phyloP scores from a whole-genome alignment of 2,329 filamentous ascomycete species.

The Gaeumannomyces tritici region DNA sequence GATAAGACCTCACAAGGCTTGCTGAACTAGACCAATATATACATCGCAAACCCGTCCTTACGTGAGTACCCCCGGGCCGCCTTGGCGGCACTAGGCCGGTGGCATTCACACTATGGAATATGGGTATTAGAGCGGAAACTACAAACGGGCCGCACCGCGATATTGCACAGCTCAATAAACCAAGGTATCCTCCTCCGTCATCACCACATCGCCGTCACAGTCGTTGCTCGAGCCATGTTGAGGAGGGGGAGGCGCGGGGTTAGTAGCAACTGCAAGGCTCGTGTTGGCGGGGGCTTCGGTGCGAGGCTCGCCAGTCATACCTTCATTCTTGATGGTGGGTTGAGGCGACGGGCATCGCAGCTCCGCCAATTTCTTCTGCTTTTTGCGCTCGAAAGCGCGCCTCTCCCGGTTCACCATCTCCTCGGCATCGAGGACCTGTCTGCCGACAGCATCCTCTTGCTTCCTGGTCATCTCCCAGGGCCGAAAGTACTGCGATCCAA shows the following conservation, averaged over 20 bases:
- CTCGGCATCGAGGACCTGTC: conserved; percentile 60
- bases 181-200: conserved; percentile 82
- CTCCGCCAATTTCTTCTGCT: conserved; percentile 29
- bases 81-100: background rate
- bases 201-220: conserved; percentile 64
- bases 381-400: conserved; percentile 47
- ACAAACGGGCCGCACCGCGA: background rate
- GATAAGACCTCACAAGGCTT: too few species aligned
- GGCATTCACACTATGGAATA: background rate
- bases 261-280: conserved; percentile 23
- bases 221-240: conserved; percentile 30
- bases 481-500: conserved; percentile 60
- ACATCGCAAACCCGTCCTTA: too few species aligned
- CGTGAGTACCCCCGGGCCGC: too few species aligned
- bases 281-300: conserved; percentile 27
- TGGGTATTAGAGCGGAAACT: background rate
- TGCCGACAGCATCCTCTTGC: conserved; percentile 62
- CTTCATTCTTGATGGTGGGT: background rate
- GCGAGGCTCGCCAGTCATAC: conserved; percentile 32
- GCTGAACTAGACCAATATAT: too few species aligned
- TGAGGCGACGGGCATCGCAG: conserved; percentile 18
- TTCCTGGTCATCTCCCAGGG: conserved; percentile 66
- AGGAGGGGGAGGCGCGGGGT: conserved; percentile 8
- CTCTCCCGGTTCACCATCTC: conserved; percentile 54
- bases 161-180: conserved; percentile 57